Conservation (phyloP, 371 early-diverging fungal genomes). For the Funneliformis caledonium region DNA sequence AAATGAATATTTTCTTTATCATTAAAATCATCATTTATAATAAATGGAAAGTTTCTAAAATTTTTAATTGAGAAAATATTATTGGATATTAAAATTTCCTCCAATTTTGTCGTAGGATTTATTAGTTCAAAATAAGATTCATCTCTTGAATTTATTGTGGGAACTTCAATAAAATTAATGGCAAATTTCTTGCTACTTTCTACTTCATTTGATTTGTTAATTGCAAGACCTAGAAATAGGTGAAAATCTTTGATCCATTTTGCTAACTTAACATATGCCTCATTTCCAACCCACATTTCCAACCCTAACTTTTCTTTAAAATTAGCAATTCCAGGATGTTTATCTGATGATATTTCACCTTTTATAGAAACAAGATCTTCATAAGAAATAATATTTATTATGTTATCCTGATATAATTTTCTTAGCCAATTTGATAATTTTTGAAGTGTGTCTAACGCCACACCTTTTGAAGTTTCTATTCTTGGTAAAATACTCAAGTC, state of each 20-base stretch:
- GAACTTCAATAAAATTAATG: background rate
- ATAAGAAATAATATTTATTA: background rate
- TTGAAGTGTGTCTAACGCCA: background rate
- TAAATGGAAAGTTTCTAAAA: background rate
- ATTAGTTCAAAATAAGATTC: background rate
- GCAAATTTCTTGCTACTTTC: background rate
- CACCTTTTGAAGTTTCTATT: background rate
- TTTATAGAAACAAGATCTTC: background rate
- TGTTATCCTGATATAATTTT: background rate
- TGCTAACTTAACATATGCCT: background rate
- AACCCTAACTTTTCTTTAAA: background rate
- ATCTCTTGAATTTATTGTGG: background rate
- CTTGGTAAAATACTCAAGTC: background rate
- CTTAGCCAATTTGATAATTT: background rate
- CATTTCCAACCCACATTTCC: background rate
- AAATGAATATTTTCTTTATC: background rate
- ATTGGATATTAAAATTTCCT: background rate
- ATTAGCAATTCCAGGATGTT: background rate
- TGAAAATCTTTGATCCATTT: background rate
- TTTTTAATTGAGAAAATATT: background rate
- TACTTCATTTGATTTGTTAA: background rate
- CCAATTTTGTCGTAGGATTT: background rate
- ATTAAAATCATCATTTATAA: background rate
- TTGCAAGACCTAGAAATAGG: background rate
- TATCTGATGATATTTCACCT: background rate